Evolutionary conservation across 2,329 filamentous ascomycete species (phyloP).

Genomic region (Alternaria sp.): DNA sequence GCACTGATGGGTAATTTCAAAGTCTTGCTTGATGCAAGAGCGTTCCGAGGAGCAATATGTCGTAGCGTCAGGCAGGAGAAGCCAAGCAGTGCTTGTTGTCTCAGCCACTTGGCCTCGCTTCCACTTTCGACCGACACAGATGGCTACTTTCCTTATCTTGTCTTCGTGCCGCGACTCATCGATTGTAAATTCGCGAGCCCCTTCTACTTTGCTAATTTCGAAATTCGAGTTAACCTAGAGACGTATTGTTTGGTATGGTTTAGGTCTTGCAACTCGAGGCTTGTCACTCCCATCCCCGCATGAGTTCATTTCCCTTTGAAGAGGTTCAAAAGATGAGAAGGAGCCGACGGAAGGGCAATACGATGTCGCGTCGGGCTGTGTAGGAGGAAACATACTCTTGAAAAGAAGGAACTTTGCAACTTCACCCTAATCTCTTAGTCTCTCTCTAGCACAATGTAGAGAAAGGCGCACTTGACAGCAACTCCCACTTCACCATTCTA

Average conservation of each 20-base stretch:
- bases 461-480: neutral
- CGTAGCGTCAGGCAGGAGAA: conserved; percentile 3
- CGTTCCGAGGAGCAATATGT: neutral
- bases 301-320: neutral
- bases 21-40: neutral
- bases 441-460: neutral
- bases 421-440: neutral
- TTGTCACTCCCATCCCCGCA: neutral
- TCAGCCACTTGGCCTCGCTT: conserved; percentile 1
- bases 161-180: neutral
- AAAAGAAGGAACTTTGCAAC: neutral
- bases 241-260: neutral
- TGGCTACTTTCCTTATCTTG: neutral
- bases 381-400: accelerated
- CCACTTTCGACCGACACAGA: neutral
- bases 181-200: neutral
- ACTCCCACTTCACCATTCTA: neutral
- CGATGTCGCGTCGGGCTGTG: neutral
- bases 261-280: neutral
- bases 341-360: neutral
- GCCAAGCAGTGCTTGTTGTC: conserved; percentile 13
- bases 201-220: neutral
- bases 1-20: neutral
- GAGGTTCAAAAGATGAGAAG: neutral
- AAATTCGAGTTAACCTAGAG: too few species aligned